Evolutionary conservation across 2,329 filamentous ascomycete genomes (phyloP), one percentile per base, ranked within the genome.

Genomic region (Pestalotiopsis sp.): DNA sequence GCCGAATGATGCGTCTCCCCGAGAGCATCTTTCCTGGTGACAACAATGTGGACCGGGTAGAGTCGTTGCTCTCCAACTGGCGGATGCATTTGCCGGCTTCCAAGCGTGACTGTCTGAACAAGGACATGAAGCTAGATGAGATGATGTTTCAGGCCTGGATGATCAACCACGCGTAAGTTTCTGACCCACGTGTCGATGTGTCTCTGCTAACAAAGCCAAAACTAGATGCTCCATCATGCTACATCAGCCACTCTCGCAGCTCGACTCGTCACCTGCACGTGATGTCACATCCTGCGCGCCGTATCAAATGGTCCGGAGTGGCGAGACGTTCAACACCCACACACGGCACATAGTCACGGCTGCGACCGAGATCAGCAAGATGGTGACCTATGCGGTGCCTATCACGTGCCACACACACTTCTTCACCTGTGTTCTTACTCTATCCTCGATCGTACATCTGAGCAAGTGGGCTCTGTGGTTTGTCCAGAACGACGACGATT

Each of bases 101-200:
- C 14, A 97, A 97, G 80, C 85, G 85, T 66, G 88, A 93, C 69
- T 84, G 92, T 17, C 82, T 97, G 65, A 87, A 89, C 68, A 86
- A 87, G 70, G 88, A 91, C 72, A 91, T 93, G 39, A 86, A 89
- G 65, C 84, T 94, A 11, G 94, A 98, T 76, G 93, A 97, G 79
- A 91, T 97, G 86, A 90, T 97, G 79, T 97, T 97, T 80, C 93
- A 97, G 77, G 94, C 93, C 0, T 91, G 93, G 70, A 95, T 97
- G 88, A 92, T 97, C 73, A 86, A 82, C 39, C 81, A 88, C 70
- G 85, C 86, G 83, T 85, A 77, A 74, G 83, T 79, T 17, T n/a
- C 55, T 3, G 10, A 35, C 24, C 26, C 40, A 55, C 59, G 20
- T 20, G n/a, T 60, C 26, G 24, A 24, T 30, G 52, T 24, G 13